Base-by-base conservation (phyloP, 768 basidiomycete genomes). In the Macrolepiota fuliginosa region DNA sequence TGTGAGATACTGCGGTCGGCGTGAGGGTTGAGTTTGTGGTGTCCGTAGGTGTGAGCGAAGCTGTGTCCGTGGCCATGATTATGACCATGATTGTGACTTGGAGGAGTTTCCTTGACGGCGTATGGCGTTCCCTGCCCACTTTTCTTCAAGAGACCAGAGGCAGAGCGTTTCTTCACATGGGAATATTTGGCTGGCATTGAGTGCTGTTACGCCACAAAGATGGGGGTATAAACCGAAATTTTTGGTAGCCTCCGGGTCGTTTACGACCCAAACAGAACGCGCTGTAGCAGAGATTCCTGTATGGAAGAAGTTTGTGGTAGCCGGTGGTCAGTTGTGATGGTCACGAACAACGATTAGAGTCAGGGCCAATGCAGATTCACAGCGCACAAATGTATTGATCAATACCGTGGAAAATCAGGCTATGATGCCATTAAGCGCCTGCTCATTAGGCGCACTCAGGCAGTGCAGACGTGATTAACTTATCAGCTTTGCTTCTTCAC, bases 131-230 rank as follows among this genome's bases (percentile, higher is more conserved):
- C 69, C 55, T 72, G 69, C 49, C 70, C 73, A 51, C 69, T 69
- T 66, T 83, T 86, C 68, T 80, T 82, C 68, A 79, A 75, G 13
- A 79, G 69, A 15, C 83, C 79, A 6, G 79, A 76, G 0, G 78
- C 77, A 6, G 83, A 75, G 51, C 85, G 74, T 69, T 88, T 89
- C 77, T 88, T 88, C n/a, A 87, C 83, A 73, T 89, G 87, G 25
- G 87, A 89, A 73, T 89, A 89, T 68, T 89, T 89, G 36, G 86
- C 82, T 17, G 88, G 86, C 88, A 89, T 89, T 2, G 10, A 13
- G 47, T 49, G 47, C 25, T 27, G 22, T 17, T 49, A 22, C 12
- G 22, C 22, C 47, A 49, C 19, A 27, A 24, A 22, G 47, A 46
- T 19, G 47, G 10, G 47, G 12, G 24, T 49, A 49, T 24, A 27